phyloP scores from a whole-genome alignment of 805 yeast species.

The Pichia exigua region DNA sequence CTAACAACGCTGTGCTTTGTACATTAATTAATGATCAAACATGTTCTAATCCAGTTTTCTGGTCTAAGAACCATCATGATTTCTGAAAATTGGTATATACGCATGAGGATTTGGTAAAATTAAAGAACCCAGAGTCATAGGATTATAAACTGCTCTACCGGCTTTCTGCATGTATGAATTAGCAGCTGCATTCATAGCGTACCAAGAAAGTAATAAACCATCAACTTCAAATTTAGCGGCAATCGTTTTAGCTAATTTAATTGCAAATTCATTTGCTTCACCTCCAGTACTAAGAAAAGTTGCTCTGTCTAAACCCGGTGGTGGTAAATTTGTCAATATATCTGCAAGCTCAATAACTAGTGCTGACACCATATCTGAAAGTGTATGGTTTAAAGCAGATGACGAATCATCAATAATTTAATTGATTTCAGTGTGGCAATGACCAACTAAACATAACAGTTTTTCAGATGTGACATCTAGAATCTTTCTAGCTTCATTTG shows the following conservation, averaged over 20 bases:
- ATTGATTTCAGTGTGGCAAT: constrained; percentile 22
- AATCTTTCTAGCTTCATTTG: constrained; percentile 17
- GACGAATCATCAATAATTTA: constrained; percentile 19
- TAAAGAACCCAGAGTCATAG: constrained; percentile 22
- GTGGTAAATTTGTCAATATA: constrained; percentile 19
- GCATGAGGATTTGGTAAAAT: constrained; percentile 24
- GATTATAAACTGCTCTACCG: constrained; percentile 24
- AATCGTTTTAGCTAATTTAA: constrained; percentile 24
- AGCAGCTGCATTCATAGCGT: constrained; percentile 26
- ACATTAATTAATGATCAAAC: constrained; percentile 24
- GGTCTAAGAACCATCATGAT: constrained; percentile 24
- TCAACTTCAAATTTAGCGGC: constrained; percentile 25
- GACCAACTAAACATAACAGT: constrained; percentile 23
- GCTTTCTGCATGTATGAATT: constrained; percentile 21
- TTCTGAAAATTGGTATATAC: constrained; percentile 22
- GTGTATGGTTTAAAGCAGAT: constrained; percentile 19
- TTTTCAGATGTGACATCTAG: constrained; percentile 25
- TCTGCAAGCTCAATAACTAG: constrained; percentile 25
- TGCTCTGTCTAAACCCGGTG: constrained; percentile 20
- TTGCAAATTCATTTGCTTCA: constrained; percentile 30
- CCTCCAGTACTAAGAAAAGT: constrained; percentile 26
- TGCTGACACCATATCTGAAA: constrained; percentile 24
- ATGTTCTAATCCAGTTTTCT: constrained; percentile 24
- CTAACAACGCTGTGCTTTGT: constrained; percentile 33
- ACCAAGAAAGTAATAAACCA: constrained; percentile 25